phyloP scores from a whole-genome alignment of 768 basidiomycete species.

The Candolleomyces eurysporus region DNA sequence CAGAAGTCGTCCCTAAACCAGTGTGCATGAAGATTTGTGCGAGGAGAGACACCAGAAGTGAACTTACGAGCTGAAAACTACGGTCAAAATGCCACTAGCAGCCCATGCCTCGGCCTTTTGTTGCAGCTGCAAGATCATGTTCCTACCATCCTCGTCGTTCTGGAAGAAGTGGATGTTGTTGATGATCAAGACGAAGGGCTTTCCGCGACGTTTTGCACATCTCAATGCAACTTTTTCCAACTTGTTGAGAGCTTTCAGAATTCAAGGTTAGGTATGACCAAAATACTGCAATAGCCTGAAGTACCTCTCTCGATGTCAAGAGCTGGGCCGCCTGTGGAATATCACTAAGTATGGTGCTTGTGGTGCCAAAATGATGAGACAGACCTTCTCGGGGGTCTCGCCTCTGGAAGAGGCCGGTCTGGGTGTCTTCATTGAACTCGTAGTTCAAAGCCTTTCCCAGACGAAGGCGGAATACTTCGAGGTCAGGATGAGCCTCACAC shows the following conservation, averaged over 20 bases:
- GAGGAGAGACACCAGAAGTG: constrained; percentile 2
- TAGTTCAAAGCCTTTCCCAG: constrained; percentile 85
- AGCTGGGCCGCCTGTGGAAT: constrained; percentile 48
- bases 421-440: constrained; percentile 83
- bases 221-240: constrained; percentile 81
- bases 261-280: no score
- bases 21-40: constrained; percentile 11
- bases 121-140: constrained; percentile 83
- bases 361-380: neutral
- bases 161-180: constrained; percentile 78
- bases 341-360: neutral
- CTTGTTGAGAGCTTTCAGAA: constrained; percentile 57
- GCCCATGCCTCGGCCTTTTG: constrained; percentile 87
- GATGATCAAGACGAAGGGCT: constrained; percentile 77
- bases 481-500: constrained; percentile 82
- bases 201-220: constrained; percentile 50
- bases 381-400: constrained; percentile 78
- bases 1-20: constrained; percentile 75
- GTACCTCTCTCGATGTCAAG: constrained; percentile 74
- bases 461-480: constrained; percentile 83
- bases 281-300: no score
- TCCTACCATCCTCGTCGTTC: constrained; percentile 68
- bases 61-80: constrained; percentile 74
- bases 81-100: constrained; percentile 71
- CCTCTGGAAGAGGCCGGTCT: constrained; percentile 77